Base-by-base conservation (phyloP, 1,139 yeast species). In the Yamadazyma songkhlaensis region DNA sequence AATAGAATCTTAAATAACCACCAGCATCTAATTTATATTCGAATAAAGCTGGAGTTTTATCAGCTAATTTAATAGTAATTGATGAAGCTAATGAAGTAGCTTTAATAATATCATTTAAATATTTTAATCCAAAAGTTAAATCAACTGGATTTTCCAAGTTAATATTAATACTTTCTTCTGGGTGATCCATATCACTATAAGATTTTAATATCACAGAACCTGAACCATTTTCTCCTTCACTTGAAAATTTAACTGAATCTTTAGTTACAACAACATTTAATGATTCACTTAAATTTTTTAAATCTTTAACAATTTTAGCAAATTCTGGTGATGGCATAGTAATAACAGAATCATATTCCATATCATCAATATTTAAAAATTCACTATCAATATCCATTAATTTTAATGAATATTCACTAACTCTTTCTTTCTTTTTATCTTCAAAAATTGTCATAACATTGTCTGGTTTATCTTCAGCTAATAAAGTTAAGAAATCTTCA, bases 301-400 rank as follows among this genome's bases (percentile, higher is more conserved):
- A 75, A 61, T 92, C 98, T 54, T 96, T 81, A 45, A 90, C 87
- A 51, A 87, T 83, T 62, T 90, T 88, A 57, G 94, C 81, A 63
- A 92, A 88, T 54, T 92, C 97, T 25, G 75, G 51, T 26, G 96
- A 74, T 43, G 97, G 96, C 87, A 92, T 79, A 45, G 85, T 81
- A 51, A 92, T 76, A 46, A 86, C 83, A 36, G 95, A 81, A 56
- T 87, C 94, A 62, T 86, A 86, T 47, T 88, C 95, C 79, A 89
- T 82, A 52, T 89, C 97, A 52, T 95, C 98, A 59, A 92, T 87
- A 54, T 87, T 84, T 57, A 92, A 78, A 67, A 87, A 88, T 58
- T 92, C 97, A 46, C 95, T 87, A 60, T 92, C 98, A 53, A 92
- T 88, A 58, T 92, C 96, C 96, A 92, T 89, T 60, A 92, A 77